A percentile compares a stretch with the other conserved stretches of the same genome.
phyloP scores from a whole-genome alignment of 2,329 filamentous ascomycete genomes.

The Aphanoascus verrucosus region DNA sequence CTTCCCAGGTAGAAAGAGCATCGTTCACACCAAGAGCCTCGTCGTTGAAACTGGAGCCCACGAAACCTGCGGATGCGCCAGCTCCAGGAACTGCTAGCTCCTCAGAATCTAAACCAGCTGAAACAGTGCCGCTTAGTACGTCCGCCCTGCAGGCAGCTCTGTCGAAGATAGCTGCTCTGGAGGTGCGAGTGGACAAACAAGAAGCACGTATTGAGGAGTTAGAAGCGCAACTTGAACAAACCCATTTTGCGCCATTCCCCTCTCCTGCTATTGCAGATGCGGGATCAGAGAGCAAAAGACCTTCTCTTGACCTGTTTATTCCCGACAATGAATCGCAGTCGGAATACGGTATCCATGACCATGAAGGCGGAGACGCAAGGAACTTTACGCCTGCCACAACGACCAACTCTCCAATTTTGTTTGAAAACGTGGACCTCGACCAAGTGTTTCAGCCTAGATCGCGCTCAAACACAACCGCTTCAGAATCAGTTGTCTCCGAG shows the following conservation, averaged over 20 bases:
- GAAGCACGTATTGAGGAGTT: slow-evolving; percentile 10
- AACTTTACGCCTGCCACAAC: neutral
- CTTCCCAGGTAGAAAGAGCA: slow-evolving; percentile 1
- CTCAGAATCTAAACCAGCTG: neutral
- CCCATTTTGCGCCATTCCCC: neutral
- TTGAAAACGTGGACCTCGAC: neutral
- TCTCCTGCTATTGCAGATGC: neutral
- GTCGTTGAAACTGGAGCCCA: neutral
- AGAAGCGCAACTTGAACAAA: neutral
- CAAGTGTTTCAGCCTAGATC: neutral
- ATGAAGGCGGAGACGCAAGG: neutral
- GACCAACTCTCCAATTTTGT: neutral
- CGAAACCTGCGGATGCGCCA: neutral
- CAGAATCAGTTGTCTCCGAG: neutral
- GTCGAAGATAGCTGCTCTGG: neutral
- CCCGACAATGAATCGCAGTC: neutral
- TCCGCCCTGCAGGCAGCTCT: neutral
- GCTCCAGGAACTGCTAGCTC: neutral
- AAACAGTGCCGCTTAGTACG: neutral
- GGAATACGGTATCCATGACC: neutral
- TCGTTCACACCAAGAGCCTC: neutral
- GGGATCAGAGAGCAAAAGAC: neutral
- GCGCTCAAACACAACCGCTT: neutral
- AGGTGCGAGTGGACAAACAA: neutral
- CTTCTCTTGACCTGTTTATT: neutral